phyloP scores from a whole-genome alignment of 2,329 filamentous ascomycete species.

The Aspergillus sp. region DNA sequence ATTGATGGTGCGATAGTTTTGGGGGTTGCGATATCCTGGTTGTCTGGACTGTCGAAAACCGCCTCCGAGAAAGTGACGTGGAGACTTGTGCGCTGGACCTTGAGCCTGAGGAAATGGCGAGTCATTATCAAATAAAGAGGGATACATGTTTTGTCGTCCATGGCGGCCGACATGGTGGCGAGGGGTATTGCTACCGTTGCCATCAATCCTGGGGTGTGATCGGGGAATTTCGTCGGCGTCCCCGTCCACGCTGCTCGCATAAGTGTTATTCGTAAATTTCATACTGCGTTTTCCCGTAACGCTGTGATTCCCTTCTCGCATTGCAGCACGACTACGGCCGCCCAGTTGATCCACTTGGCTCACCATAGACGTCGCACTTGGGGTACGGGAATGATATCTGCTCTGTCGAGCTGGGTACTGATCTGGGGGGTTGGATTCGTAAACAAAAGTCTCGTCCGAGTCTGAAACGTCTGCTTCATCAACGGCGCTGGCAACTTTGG shows the following conservation, averaged over 20 bases:
- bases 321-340: conserved; percentile 61
- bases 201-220: conserved; percentile 61
- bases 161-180: conserved; percentile 80
- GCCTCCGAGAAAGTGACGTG: conserved; percentile 50
- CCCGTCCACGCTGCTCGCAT: conserved; percentile 63
- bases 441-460: conserved; percentile 97
- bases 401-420: conserved; percentile 58
- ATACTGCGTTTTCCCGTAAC: conserved; percentile 83
- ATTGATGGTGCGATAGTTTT: conserved; percentile 47
- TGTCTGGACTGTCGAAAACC: conserved; percentile 67
- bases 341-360: conserved; percentile 49
- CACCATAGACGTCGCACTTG: conserved; percentile 79
- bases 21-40: conserved; percentile 64
- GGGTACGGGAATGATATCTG: conserved; percentile 88
- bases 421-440: conserved; percentile 88
- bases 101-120: conserved; percentile 68
- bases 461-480: conserved; percentile 96
- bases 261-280: conserved; percentile 86
- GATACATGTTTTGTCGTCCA: conserved; percentile 67
- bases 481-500: conserved; percentile 91
- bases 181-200: conserved; percentile 55
- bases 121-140: conserved; percentile 73
- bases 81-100: conserved; percentile 65
- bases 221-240: conserved; percentile 64
- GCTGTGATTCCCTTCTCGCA: conserved; percentile 64